Base-by-base conservation (phyloP, 495 filamentous ascomycete species). In the Tuber magnatum region DNA sequence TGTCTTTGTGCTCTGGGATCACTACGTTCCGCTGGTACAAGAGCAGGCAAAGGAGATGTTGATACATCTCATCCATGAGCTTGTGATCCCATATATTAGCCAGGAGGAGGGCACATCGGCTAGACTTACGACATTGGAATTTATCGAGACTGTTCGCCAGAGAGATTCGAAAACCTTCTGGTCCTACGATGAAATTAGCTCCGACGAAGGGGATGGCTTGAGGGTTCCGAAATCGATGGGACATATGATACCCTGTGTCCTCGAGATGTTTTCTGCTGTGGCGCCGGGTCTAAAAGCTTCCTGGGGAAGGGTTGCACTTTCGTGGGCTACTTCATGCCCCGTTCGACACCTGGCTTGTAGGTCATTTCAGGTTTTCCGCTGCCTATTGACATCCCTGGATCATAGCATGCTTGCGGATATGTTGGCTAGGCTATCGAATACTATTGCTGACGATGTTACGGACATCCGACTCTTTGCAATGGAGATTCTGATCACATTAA, bases 31-130 rank as follows among this genome's bases (percentile, higher is more conserved):
- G n/a, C 88, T 97, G 20, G 94, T 99, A 1, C 95, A 97, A 80
- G 95, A 98, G 76, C 94, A 98, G 83, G 94, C 95, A 61, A 90
- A 94, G 68, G 95, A 99, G 81, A 97, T 99, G 95, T 88, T 98
- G 24, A 94, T 99, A 44, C 95, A 99, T 85, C 87, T 99, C 14
- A 97, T 99, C 70, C 95, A 99, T 81, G 96, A 98, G 82, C 88
- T 99, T 24, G 92, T 99, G 42, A 94, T 97, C 51, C 95, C 96
- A 1, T 92, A 91, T 75, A 88, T 97, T 68, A 93, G 94, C 74
- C 92, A 97, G 74, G 86, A 90, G 72, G 56, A 87, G 9, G 87
- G 89, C 0, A 81, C 83, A 1, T 87, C 89, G 14, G 89, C 87
- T n/a, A 93, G 92, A 77, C 87, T 89, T 73, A 86, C 88, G 1